phyloP scores from a whole-genome alignment of 768 basidiomycete species.

The Tricholoma matsutake region DNA sequence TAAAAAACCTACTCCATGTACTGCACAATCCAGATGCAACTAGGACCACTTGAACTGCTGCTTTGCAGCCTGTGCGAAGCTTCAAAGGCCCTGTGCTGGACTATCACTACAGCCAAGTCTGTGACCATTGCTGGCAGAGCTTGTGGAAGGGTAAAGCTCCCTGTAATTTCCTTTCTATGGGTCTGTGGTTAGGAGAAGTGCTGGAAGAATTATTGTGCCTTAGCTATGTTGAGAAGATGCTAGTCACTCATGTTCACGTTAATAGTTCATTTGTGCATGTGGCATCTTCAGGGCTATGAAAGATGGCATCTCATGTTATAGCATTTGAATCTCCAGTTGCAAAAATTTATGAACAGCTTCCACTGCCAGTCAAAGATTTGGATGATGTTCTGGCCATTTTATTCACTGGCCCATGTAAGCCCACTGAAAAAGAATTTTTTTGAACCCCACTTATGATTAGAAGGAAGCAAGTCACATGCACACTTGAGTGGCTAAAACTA shows the following conservation, averaged over 20 bases:
- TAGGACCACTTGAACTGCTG: not conserved
- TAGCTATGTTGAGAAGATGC: too few species aligned
- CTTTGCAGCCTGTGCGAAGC: not conserved
- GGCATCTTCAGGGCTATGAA: slow-evolving; percentile 16
- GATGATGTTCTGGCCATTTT: slow-evolving; percentile 23
- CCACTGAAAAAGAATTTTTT: too few species aligned
- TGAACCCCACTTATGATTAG: too few species aligned
- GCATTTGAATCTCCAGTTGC: slow-evolving; percentile 23
- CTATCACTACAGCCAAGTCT: slow-evolving; percentile 17
- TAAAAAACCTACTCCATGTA: too few species aligned
- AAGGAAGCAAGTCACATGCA: too few species aligned
- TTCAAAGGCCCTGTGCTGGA: slow-evolving; percentile 15
- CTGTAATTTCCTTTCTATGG: too few species aligned
- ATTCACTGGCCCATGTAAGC: too few species aligned
- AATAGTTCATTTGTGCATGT: slow-evolving; percentile 29
- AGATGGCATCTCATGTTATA: slow-evolving; percentile 30
- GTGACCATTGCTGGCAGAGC: slow-evolving; percentile 26
- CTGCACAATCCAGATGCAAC: too few species aligned
- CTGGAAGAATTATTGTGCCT: not conserved
- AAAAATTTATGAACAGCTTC: slow-evolving; percentile 24
- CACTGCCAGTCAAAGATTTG: slow-evolving; percentile 18
- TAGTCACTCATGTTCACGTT: slow-evolving; percentile 23
- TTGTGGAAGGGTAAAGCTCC: too few species aligned
- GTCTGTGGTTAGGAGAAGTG: slow-evolving; percentile 1
- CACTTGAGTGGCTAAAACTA: too few species aligned